Evolutionary conservation across 2,329 filamentous ascomycete species (phyloP).

Genomic region (Fusarium paranaense): DNA sequence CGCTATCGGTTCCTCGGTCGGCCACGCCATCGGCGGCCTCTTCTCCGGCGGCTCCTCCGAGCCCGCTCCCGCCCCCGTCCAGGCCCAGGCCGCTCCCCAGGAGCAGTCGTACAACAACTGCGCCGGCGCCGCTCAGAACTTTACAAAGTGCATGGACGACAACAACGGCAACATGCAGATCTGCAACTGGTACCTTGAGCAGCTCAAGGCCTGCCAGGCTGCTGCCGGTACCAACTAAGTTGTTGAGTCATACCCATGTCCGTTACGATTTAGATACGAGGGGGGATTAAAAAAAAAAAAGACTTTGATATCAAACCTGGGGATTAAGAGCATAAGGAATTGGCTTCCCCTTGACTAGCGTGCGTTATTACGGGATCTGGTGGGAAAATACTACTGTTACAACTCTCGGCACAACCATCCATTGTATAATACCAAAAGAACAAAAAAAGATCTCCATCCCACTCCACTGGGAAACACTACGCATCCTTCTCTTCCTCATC

Average conservation of each 20-base stretch:
- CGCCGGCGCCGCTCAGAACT: constrained; percentile 81
- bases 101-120: constrained; percentile 75
- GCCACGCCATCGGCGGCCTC: constrained; percentile 91
- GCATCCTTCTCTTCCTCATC: constrained; percentile 64
- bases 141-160: constrained; percentile 97
- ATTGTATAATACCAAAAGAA: constrained; percentile 47
- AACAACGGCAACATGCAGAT: constrained; percentile 94
- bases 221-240: constrained; percentile 75
- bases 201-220: constrained; percentile 90
- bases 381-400: constrained; percentile 35
- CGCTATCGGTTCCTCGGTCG: constrained; percentile 93
- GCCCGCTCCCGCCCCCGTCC: constrained; percentile 59
- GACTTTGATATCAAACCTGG: background rate
- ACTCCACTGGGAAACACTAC: constrained; percentile 36
- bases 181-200: constrained; percentile 98
- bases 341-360: constrained; percentile 32
- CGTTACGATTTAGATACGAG: background rate
- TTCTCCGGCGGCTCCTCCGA: constrained; percentile 80
- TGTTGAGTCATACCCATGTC: constrained; percentile 19
- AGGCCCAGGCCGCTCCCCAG: constrained; percentile 56
- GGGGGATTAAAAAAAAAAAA: constrained; percentile 6
- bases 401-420: constrained; percentile 38
- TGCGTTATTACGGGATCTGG: constrained; percentile 38
- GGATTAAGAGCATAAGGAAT: constrained; percentile 27
- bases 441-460: constrained; percentile 40